Evolutionary conservation across 805 yeast genomes (phyloP).

Genomic region (Tetrapisispora pingtungensis): DNA sequence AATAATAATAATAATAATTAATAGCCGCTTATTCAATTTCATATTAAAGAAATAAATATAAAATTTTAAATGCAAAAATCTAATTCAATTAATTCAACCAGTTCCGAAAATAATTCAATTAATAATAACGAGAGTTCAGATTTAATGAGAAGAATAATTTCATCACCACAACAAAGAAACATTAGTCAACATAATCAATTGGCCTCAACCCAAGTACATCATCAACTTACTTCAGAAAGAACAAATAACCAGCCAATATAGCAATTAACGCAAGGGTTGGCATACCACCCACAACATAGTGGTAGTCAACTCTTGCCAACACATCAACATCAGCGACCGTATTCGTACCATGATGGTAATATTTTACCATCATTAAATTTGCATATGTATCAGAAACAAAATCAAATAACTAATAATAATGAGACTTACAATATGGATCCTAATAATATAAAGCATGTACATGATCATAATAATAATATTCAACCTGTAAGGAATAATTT

Average conservation of each 20-base stretch:
- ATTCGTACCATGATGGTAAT: not conserved
- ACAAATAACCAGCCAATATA: not conserved
- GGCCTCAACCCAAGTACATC: not conserved
- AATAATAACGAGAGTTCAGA: not conserved
- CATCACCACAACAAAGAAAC: not conserved
- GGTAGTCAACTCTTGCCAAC: not conserved
- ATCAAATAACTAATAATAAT: not conserved
- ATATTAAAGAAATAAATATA: no score
- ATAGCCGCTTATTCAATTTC: no score
- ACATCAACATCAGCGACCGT: not conserved
- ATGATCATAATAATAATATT: not conserved
- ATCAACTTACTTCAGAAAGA: not conserved
- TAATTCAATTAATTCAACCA: not conserved
- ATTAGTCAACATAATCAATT: not conserved
- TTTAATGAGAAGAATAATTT: not conserved
- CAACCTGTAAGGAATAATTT: not conserved
- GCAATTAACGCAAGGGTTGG: conserved; percentile 1
- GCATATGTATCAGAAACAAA: not conserved
- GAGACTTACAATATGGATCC: not conserved
- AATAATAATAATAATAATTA: no score
- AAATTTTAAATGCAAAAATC: not conserved
- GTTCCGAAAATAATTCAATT: not conserved
- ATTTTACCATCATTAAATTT: not conserved
- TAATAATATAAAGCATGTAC: not conserved
- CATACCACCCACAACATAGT: not conserved